Evolutionary conservation across 768 basidiomycete species (phyloP), one percentile per base, ranked within the genome.

Genomic region (Porpolomopsis calyptriformis): DNA sequence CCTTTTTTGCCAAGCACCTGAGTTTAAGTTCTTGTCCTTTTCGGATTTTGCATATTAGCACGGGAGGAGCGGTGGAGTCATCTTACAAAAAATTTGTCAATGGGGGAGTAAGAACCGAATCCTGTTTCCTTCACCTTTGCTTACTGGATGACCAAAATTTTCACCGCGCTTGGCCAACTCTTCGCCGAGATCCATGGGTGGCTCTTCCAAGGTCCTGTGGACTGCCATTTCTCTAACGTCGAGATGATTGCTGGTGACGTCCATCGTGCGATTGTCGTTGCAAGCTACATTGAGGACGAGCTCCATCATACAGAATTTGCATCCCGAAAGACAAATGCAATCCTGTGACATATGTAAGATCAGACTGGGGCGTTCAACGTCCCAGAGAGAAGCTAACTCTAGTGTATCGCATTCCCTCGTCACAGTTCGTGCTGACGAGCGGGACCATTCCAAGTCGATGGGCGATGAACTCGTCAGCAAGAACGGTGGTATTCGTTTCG

Each of bases 401-500:
- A 43, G 80, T 82, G 55, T 83, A 83, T 50, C 82, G 74, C 62
- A 98, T 85, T 18, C 78, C 87, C 57, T 90, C 87, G 50, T 91
- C 88, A 54, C 90, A 93, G 53, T 86, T 87, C 31, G 79, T 70
- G 63, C 89, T 93, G 42, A 83, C 71, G 19, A 99, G 70, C 6
- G 96, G 96, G 23, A 99, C 73, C 78, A 96, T 85, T 19, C 96
- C 96, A 24, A 99, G 71, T 42, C 96, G 79, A 63, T 99, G 96
- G 0, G 92, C 89, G 50, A 99, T 85, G 67, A 92, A 96, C 67
- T 99, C 96, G 64, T 99, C 96, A 2, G 93, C 89, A 18, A 99
- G 67, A 3, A 96, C 93, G 1, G 88, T 81, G 4, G 90, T 91
- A 62, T 99, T 99, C 46, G 75, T 76, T 49, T 84, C 77, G 52